These are phyloP conservation scores for Diplocarpon mali DNA, from an alignment of 2,329 filamentous ascomycete genomes.

Conservation along the genomic window DNA sequence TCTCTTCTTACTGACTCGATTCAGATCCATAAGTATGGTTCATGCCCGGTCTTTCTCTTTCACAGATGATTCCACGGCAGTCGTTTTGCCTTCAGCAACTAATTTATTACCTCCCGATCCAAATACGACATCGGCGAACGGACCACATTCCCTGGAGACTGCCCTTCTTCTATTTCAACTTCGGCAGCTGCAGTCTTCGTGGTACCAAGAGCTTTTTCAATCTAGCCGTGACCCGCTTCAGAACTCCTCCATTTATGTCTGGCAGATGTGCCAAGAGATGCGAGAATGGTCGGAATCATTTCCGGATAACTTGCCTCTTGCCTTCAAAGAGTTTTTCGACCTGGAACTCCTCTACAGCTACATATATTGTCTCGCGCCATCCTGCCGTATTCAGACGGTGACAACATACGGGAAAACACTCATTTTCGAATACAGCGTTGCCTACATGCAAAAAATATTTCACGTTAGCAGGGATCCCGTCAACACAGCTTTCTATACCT, in stretches of 20 bases:
- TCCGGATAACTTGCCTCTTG: conserved; percentile 50
- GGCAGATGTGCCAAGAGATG: conserved; percentile 67
- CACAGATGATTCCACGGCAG: conserved; percentile 76
- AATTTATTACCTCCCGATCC: conserved; percentile 27
- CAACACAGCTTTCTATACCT: conserved; percentile 64
- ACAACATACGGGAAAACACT: conserved; percentile 67
- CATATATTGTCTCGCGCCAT: conserved; percentile 79
- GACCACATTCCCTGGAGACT: conserved; percentile 47
- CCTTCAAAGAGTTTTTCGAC: conserved; percentile 68
- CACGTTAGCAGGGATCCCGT: conserved; percentile 49
- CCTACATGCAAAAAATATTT: conserved; percentile 69
- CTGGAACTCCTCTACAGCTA: conserved; percentile 86
- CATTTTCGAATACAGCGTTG: conserved; percentile 76
- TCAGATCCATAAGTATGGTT: conserved; percentile 76
- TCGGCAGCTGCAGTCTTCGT: conserved; percentile 74
- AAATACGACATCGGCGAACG: conserved; percentile 23
- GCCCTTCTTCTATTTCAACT: conserved; percentile 73
- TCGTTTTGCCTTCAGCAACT: conserved; percentile 54
- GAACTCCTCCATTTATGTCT: conserved; percentile 60
- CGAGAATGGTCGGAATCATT: conserved; percentile 72
- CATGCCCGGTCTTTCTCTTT: conserved; percentile 86
- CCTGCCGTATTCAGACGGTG: conserved; percentile 59
- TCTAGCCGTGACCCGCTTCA: conserved; percentile 57
- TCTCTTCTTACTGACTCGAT: conserved; percentile 7
- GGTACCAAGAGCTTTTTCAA: conserved; percentile 84